Evolutionary conservation across 164 flowering plant species (phyloP).

Genomic region (Malania oleifera): DNA sequence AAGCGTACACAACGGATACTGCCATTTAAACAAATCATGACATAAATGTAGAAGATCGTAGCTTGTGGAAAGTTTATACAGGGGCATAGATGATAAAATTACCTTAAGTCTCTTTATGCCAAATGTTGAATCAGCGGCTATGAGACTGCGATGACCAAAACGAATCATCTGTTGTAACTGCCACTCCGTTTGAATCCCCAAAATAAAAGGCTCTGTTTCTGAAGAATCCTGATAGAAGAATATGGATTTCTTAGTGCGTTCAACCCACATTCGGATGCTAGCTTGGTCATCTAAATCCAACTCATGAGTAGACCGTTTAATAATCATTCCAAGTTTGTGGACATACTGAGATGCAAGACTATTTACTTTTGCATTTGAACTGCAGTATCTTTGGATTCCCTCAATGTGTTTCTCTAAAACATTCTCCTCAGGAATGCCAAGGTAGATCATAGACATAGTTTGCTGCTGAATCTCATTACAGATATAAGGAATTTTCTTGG

Average conservation of each 20-base stretch:
- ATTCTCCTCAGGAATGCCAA: conserved; percentile 90
- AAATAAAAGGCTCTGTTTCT: conserved; percentile 65
- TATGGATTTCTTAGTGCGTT: conserved; percentile 69
- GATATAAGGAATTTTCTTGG: conserved; percentile 77
- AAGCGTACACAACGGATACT: conserved; percentile 90
- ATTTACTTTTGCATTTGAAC: conserved; percentile 57
- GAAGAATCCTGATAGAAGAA: conserved; percentile 85
- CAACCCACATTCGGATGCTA: conserved; percentile 86
- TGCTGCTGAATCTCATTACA: conserved; percentile 89
- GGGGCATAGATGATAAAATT: conserved; percentile 2
- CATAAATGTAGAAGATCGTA: neutral
- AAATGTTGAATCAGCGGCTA: conserved; percentile 90
- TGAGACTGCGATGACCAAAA: conserved; percentile 80
- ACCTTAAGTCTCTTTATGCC: conserved; percentile 94
- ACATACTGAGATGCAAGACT: conserved; percentile 87
- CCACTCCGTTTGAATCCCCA: conserved; percentile 99
- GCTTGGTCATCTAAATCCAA: conserved; percentile 95
- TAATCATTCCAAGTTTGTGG: conserved; percentile 87
- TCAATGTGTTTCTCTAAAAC: conserved; percentile 88
- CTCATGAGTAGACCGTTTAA: conserved; percentile 85
- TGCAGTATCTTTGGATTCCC: conserved; percentile 88
- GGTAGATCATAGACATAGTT: conserved; percentile 95
- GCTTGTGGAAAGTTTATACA: neutral
- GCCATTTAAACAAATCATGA: conserved; percentile 22
- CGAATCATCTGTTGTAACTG: conserved; percentile 95